Percentiles rank a stretch among this genome's conserved stretches.
phyloP scores from a whole-genome alignment of 1,284 basidiomycete species.

The Rhodotorula glutinis region DNA sequence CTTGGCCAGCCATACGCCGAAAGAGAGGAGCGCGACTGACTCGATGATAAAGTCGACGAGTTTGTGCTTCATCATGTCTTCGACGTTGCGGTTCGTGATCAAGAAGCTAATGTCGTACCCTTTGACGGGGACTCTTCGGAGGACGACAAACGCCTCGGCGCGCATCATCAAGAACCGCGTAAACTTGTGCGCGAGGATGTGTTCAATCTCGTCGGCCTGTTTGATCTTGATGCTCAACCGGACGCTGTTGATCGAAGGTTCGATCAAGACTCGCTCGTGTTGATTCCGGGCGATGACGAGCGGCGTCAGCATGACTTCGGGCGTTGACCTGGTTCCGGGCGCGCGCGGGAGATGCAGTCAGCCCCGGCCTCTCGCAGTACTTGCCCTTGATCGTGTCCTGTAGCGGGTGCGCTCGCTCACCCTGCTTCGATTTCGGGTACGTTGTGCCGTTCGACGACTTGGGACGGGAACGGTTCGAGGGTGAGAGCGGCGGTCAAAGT shows the following conservation, averaged over 20 bases:
- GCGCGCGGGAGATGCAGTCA: too few relatives aligned
- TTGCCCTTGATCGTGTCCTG: too few relatives aligned
- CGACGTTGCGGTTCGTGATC: slow-evolving; percentile 94
- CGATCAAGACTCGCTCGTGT: slow-evolving; percentile 93
- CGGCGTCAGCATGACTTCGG: slow-evolving; percentile 90
- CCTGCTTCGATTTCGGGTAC: slow-evolving; percentile 87
- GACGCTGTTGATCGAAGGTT: slow-evolving; percentile 94
- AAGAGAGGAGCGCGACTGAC: slow-evolving; percentile 50
- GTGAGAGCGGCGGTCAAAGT: slow-evolving; percentile 96
- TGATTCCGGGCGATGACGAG: slow-evolving; percentile 93
- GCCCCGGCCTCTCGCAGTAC: too few relatives aligned
- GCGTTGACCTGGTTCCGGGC: slow-evolving; percentile 59
- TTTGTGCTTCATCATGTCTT: slow-evolving; percentile 99
- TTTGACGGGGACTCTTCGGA: slow-evolving; percentile 91
- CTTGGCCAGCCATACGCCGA: background rate
- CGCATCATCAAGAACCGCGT: slow-evolving; percentile 99
- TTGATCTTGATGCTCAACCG: slow-evolving; percentile 96
- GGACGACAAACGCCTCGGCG: slow-evolving; percentile 93
- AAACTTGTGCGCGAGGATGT: slow-evolving; percentile 95
- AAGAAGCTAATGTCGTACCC: slow-evolving; percentile 98
- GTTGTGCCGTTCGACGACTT: slow-evolving; percentile 95
- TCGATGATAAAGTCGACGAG: slow-evolving; percentile 99
- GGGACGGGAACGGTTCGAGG: slow-evolving; percentile 94
- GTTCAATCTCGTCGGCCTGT: slow-evolving; percentile 98
- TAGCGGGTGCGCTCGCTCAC: too few relatives aligned